A percentile compares a stretch with the other conserved stretches of the same genome.
Conservation (phyloP, 2,329 filamentous ascomycete genomes). For the Exophiala lecanii-corni region DNA sequence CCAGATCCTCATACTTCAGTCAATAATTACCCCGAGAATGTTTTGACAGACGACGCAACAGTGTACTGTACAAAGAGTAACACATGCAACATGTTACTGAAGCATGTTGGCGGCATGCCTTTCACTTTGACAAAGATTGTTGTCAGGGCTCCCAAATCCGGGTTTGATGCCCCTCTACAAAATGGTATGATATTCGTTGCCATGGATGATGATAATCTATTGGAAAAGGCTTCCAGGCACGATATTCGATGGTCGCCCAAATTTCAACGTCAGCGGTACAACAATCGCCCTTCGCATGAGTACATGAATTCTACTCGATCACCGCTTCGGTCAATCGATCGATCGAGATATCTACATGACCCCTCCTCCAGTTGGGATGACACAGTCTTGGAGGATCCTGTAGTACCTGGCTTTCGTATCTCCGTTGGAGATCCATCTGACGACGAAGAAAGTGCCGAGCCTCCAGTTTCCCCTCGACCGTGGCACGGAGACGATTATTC, state of each 20-base stretch:
- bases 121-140: constrained; percentile 82
- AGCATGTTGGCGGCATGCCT: constrained; percentile 71
- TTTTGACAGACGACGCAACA: constrained; percentile 73
- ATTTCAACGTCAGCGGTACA: constrained; percentile 28
- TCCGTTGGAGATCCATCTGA: constrained; percentile 18
- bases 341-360: constrained; percentile 24
- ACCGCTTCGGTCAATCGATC: constrained; percentile 33
- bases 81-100: constrained; percentile 78
- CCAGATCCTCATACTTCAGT: constrained; percentile 53
- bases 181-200: constrained; percentile 89
- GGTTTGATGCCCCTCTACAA: constrained; percentile 81
- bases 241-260: constrained; percentile 60
- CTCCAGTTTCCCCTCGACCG: constrained; percentile 21
- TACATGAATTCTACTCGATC: constrained; percentile 36
- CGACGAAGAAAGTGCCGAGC: constrained; percentile 10
- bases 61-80: constrained; percentile 90
- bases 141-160: constrained; percentile 75
- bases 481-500: constrained; percentile 25
- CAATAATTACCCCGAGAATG: constrained; percentile 68
- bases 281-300: constrained; percentile 36
- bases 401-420: constrained; percentile 20
- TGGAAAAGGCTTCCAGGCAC: constrained; percentile 69
- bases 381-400: constrained; percentile 8
- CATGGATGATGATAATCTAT: constrained; percentile 74
- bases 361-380: constrained; percentile 8